These are phyloP conservation scores for Nicotiana rustica DNA, from an alignment of 305 asterid species.

Conservation along the genomic window DNA sequence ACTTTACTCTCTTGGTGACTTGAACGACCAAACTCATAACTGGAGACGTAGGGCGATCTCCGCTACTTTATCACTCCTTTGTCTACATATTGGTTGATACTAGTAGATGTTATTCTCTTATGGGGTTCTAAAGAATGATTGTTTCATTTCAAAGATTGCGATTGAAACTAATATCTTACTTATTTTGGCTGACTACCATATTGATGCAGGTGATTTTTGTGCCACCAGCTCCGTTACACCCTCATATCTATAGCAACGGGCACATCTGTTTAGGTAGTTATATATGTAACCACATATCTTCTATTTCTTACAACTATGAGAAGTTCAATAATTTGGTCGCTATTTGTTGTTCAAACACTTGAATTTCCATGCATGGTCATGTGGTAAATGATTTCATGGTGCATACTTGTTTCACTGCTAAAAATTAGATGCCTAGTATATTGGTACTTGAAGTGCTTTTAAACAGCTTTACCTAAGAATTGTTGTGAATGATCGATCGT, in stretches of 20 bases:
- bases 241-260: conserved; percentile 94
- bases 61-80: background rate
- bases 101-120: background rate
- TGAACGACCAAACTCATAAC: background rate
- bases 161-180: background rate
- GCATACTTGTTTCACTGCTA: conserved; percentile 21
- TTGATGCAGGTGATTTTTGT: conserved; percentile 83
- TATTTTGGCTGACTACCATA: conserved; percentile 30
- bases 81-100: background rate
- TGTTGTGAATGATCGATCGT: background rate
- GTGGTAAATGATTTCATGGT: conserved; percentile 5
- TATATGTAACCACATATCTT: conserved; percentile 20
- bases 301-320: background rate
- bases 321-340: background rate
- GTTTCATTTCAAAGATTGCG: conserved; percentile 4
- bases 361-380: background rate
- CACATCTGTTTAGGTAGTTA: conserved; percentile 88
- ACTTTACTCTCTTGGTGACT: background rate
- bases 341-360: background rate
- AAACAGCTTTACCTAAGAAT: background rate
- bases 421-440: background rate
- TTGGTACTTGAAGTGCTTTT: background rate
- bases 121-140: background rate
- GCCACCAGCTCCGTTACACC: conserved; percentile 88
- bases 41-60: background rate